Conservation (phyloP, 2,329 filamentous ascomycete species). For the Pseudocercospora eumusae region DNA sequence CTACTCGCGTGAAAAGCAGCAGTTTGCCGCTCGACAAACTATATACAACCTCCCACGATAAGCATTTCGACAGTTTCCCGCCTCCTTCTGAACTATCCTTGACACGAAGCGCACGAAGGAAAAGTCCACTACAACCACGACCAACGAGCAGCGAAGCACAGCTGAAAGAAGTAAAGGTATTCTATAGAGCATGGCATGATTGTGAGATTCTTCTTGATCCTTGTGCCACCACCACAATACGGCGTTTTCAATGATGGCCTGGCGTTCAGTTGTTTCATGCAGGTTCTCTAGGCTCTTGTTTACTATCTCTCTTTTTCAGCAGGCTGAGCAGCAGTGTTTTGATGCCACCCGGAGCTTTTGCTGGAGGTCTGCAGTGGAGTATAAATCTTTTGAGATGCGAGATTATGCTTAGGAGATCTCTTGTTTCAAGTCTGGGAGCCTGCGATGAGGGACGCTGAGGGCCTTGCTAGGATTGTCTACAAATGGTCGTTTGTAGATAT, state of each 20-base stretch:
- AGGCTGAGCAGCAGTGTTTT: conserved; percentile 6
- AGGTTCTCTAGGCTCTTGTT: conserved; percentile 10
- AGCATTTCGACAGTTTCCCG: conserved; percentile 15
- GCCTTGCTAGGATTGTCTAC: conserved; percentile 3
- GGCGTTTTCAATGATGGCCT: conserved; percentile 5
- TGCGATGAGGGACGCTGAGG: conserved; percentile 3
- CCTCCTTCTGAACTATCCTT: conserved; percentile 11
- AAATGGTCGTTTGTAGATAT: conserved; percentile 10
- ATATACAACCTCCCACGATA: background rate
- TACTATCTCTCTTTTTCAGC: conserved; percentile 11
- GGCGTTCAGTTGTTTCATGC: conserved; percentile 12
- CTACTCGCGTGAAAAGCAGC: background rate
- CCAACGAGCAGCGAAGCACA: conserved; percentile 7
- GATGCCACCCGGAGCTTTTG: background rate
- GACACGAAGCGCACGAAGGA: conserved; percentile 8
- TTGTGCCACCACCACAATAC: conserved; percentile 9
- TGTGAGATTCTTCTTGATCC: conserved; percentile 13
- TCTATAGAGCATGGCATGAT: conserved; percentile 11
- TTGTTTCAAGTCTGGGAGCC: conserved; percentile 1
- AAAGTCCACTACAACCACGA: conserved; percentile 2
- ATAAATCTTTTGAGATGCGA: background rate
- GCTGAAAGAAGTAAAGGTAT: conserved; percentile 8
- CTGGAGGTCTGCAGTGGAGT: background rate
- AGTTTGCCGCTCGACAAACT: background rate
- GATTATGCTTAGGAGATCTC: background rate